phyloP scores from a whole-genome alignment of 2,329 filamentous ascomycete species.

The Byssochlamys sp. region DNA sequence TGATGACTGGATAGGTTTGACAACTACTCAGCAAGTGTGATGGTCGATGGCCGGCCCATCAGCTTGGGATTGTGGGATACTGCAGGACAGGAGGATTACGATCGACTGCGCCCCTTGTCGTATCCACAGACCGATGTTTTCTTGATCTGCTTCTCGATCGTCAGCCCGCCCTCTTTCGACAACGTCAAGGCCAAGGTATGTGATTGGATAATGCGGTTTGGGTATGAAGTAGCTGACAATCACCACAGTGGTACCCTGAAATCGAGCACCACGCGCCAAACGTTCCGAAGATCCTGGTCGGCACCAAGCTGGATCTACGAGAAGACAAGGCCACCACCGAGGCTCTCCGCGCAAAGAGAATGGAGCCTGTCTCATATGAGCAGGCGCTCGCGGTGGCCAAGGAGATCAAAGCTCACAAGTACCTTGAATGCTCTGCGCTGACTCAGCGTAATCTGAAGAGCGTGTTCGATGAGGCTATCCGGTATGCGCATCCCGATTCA shows the following conservation, averaged over 20 bases:
- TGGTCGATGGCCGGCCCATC: constrained; percentile 97
- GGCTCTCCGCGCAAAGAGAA: constrained; percentile 77
- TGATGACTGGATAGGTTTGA: constrained; percentile 60
- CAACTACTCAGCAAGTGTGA: constrained; percentile 97
- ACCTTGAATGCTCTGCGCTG: constrained; percentile 92
- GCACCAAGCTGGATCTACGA: constrained; percentile 90
- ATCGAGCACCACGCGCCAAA: constrained; percentile 93
- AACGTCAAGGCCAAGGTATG: constrained; percentile 96
- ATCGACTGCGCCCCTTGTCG: constrained; percentile 83
- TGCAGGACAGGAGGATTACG: constrained; percentile 96
- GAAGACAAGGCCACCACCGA: constrained; percentile 78
- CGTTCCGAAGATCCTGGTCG: constrained; percentile 92
- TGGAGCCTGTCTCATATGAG: constrained; percentile 94
- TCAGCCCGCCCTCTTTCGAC: constrained; percentile 94
- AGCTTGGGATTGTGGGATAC: constrained; percentile 97
- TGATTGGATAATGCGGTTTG: not conserved
- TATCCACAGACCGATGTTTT: constrained; percentile 98
- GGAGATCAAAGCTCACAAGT: constrained; percentile 93
- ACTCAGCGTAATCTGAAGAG: constrained; percentile 96
- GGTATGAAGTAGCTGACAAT: constrained; percentile 3
- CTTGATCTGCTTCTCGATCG: constrained; percentile 95
- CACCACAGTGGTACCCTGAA: constrained; percentile 78
- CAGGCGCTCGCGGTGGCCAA: constrained; percentile 80
- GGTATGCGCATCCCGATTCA: constrained; percentile 49
- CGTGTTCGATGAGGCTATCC: constrained; percentile 96